Base-by-base conservation (phyloP, 768 basidiomycete genomes). In the Pleurotus pulmonarius region DNA sequence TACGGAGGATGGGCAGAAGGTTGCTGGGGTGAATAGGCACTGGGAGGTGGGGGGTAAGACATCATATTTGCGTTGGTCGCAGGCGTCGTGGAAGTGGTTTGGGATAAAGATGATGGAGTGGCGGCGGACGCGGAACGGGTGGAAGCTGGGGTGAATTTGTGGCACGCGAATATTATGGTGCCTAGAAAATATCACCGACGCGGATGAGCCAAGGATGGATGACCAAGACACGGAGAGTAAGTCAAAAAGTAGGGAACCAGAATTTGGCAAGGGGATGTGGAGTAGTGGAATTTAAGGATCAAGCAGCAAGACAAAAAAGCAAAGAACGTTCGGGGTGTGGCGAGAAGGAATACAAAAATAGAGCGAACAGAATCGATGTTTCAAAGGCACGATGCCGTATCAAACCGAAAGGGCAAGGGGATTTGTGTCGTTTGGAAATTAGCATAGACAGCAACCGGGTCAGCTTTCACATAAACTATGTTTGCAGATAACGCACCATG, bases 91-190 rank as follows among this genome's bases (percentile, higher is more conserved):
- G 29, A 34, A n/a, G 48, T 49, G 34, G 48, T 34, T 22, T 26
- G 48, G 16, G 48, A 49, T 34, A 37, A 47, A 47, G 26, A 25
- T 75, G 76, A 58, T 77, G 76, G 75, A 80, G 72, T 68, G 65
- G 73, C 58, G 56, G 68, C 59, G 57, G 76, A 54, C 65, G 70
- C 70, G 67, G 72, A 59, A 62, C 72, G 60, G 66, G 67, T 72
- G 67, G 73, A 77, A 67, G 72, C 67, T 59, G 73, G 64, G 69
- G 74, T 76, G 62, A 85, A 76, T 71, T 85, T 84, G 74, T 88
- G 86, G 75, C 85, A 88, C 46, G 86, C 85, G 68, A 88, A 87
- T 64, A 87, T 87, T 63, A 88, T 80, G 64, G 78, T 77, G 59
- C 85, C 85, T 87, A 68, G 49, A 61, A 67, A 63, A 63, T 61